Conservation (phyloP, 805 yeast species). For the Lipomyces starkeyi region DNA sequence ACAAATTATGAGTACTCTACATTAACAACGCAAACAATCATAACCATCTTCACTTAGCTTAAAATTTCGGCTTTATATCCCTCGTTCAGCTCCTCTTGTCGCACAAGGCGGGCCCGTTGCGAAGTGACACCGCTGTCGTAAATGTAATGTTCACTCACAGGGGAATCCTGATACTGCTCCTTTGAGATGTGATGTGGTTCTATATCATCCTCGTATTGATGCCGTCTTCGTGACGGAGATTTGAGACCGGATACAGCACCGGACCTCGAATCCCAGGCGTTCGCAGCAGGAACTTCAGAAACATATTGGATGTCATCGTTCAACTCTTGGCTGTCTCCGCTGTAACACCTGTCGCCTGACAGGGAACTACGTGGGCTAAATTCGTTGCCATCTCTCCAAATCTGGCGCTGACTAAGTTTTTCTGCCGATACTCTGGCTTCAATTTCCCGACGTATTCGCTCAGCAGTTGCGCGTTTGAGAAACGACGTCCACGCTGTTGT, state of each 20-base stretch:
- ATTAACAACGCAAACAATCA: not conserved
- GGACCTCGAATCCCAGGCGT: not conserved
- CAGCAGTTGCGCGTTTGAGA: slow-evolving; percentile 32
- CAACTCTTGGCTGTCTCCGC: not conserved
- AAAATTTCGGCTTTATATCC: slow-evolving; percentile 4
- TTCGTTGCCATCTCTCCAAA: not conserved
- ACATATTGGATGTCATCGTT: not conserved
- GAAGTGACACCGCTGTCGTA: slow-evolving; percentile 8
- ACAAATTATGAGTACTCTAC: not conserved
- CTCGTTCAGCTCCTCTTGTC: slow-evolving; percentile 4
- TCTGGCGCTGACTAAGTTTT: not conserved
- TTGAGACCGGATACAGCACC: not conserved
- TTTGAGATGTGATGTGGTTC: not conserved
- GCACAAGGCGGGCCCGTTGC: slow-evolving; percentile 20
- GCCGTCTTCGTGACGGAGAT: not conserved
- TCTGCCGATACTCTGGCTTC: slow-evolving; percentile 8
- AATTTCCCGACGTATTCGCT: slow-evolving; percentile 25
- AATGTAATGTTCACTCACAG: slow-evolving; percentile 1
- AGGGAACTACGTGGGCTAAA: not conserved
- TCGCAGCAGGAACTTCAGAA: not conserved
- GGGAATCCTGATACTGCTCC: not conserved
- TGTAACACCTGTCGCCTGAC: not conserved
- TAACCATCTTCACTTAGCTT: not conserved
- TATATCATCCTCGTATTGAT: not conserved
- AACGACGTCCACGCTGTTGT: slow-evolving; percentile 34